These are phyloP conservation scores for Candida neerlandica DNA, from an alignment of 1,139 yeast genomes.

Conservation along the genomic window DNA sequence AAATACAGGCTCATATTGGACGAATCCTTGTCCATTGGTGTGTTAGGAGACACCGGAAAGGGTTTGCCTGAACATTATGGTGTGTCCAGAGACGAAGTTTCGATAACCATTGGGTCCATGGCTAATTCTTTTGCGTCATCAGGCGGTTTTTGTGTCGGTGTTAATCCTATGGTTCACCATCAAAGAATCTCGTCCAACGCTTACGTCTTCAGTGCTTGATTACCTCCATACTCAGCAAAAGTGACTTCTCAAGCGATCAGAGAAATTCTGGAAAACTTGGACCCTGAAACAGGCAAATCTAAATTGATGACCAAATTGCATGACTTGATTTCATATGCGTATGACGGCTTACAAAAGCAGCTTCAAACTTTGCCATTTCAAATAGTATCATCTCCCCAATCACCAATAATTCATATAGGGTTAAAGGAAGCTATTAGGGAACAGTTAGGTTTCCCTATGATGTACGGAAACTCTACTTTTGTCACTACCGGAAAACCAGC, in stretches of 20 bases:
- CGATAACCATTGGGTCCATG: conserved; percentile 85
- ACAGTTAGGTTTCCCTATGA: conserved; percentile 45
- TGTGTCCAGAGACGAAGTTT: conserved; percentile 68
- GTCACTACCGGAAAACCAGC: conserved; percentile 43
- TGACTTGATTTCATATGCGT: conserved; percentile 22
- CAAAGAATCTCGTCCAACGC: conserved; percentile 79
- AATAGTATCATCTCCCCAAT: conserved; percentile 58
- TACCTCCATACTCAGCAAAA: conserved; percentile 88
- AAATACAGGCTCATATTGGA: conserved; percentile 87
- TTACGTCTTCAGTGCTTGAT: conserved; percentile 90
- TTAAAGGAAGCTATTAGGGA: conserved; percentile 48
- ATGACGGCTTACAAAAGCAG: conserved; percentile 19
- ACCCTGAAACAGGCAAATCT: conserved; percentile 37
- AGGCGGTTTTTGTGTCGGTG: conserved; percentile 96
- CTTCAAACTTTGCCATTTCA: conserved; percentile 37
- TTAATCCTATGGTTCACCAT: conserved; percentile 80
- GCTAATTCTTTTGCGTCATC: conserved; percentile 84
- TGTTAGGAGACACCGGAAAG: conserved; percentile 80
- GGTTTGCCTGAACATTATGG: conserved; percentile 77
- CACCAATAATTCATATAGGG: conserved; percentile 70
- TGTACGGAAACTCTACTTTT: conserved; percentile 48
- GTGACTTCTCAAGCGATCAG: conserved; percentile 66
- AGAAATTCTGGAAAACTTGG: conserved; percentile 30
- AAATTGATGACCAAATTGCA: conserved; percentile 31
- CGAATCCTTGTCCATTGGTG: conserved; percentile 85